Evolutionary conservation across 2,329 filamentous ascomycete species (phyloP), one percentile per base, ranked within the genome.

Genomic region (Neofusicoccum ribis): DNA sequence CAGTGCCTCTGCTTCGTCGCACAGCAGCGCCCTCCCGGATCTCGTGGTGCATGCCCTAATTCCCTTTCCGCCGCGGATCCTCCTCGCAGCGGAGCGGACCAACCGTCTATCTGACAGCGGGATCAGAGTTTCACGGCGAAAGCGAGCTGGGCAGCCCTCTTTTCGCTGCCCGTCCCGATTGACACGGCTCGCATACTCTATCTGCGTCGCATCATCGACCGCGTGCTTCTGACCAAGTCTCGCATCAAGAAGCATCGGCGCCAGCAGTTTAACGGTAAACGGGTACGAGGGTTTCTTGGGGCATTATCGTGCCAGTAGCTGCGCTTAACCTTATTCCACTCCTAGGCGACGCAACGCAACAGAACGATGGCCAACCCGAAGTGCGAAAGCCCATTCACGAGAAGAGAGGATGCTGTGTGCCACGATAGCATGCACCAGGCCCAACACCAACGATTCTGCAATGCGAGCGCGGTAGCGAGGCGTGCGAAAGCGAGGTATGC

Each of bases 21-120:
- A 60, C 63, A 12, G 37, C 54, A 52, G 51, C 46, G 8, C 49
- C 39, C 46, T 47, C 58, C 54, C 20, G 54, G 46, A 65, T 65
- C 54, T 65, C 63, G 63, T 54, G 54, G 63, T 65, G 63, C 63
- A 52, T 58, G 44, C 46, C 47, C 63, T 65, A 60, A 37, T 61
- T 44, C 43, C 46, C 54, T 52, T 39, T 59, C 56, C 63, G 56
- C 63, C 12, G 37, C 27, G 27, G 54, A 20, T 31, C 49, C 43
- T 37, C 49, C 61, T 27, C n/a, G 39, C 50, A 50, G 61, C 61
- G 46, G 44, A 43, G 51, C 51, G 41, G 52, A n/a, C 44, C 52
- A 47, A 39, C 51, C 44, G 44, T 15, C 41, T 47, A 46, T 65
- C 63, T 65, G 63, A 61, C 63, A 61, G 63, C 63, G 63, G 47